These are phyloP conservation scores for Bothriochloa decipiens DNA, from an alignment of 176 grass and related monocot species.

Conservation along the genomic window DNA sequence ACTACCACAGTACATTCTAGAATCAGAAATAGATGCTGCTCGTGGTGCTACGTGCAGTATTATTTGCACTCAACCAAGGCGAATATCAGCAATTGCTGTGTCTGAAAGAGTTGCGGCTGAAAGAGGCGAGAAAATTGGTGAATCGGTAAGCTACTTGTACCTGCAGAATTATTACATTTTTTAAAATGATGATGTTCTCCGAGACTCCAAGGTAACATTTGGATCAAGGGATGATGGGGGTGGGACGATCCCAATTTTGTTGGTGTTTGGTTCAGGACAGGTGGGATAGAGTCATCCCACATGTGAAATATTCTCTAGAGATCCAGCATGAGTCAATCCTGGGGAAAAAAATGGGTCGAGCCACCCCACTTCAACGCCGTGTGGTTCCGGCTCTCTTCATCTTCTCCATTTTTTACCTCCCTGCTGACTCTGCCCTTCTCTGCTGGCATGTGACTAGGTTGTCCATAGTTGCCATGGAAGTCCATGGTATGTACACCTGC, in stretches of 20 bases:
- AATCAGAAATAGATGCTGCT: constrained; percentile 93
- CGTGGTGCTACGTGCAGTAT: constrained; percentile 85
- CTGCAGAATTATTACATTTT: not conserved
- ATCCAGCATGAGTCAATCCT: not conserved
- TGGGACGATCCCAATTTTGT: not conserved
- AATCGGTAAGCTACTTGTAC: constrained; percentile 74
- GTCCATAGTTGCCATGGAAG: not conserved
- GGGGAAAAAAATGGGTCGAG: not conserved
- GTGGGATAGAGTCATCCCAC: not conserved
- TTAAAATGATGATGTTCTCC: not conserved
- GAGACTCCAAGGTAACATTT: not conserved
- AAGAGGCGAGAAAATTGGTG: constrained; percentile 96
- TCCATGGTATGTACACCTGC: not conserved
- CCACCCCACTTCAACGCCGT: not conserved
- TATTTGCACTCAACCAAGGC: constrained; percentile 95
- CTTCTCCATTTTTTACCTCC: not conserved
- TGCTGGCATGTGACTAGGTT: not conserved
- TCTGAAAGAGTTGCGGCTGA: constrained; percentile 97
- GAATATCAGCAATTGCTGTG: constrained; percentile 97
- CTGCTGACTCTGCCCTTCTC: not conserved
- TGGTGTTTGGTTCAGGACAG: not conserved
- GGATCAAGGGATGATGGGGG: not conserved
- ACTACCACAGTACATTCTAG: constrained; percentile 94
- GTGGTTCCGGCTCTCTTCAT: not conserved
- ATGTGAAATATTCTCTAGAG: not conserved